Conservation (phyloP, 306 rosid genomes). For the Malus orientalis region DNA sequence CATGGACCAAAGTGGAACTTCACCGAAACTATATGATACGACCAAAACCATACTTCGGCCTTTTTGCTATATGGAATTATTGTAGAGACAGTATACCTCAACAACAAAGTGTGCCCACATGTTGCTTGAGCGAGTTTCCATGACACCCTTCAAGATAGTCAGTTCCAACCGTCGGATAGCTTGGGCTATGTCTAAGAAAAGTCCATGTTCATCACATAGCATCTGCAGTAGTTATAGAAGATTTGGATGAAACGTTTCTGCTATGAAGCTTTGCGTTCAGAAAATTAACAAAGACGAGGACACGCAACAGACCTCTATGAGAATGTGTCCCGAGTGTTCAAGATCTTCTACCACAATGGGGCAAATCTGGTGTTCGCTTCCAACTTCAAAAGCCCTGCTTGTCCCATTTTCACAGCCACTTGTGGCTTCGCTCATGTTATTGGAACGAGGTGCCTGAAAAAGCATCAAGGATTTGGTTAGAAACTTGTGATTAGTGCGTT, state of each 20-base stretch:
- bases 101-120: constrained; percentile 72
- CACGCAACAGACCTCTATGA: constrained; percentile 49
- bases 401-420: constrained; percentile 40
- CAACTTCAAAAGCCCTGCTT: constrained; percentile 60
- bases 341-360: constrained; percentile 90
- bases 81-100: constrained; percentile 37
- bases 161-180: constrained; percentile 49
- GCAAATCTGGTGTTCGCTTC: constrained; percentile 41
- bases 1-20: not conserved
- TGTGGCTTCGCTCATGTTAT: constrained; percentile 19
- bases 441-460: constrained; percentile 37
- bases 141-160: constrained; percentile 61
- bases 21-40: not conserved
- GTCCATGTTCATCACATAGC: constrained; percentile 59
- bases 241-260: not conserved
- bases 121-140: constrained; percentile 41
- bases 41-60: not conserved
- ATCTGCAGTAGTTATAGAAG: constrained; percentile 18
- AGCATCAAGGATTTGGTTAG: not conserved
- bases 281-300: no score
- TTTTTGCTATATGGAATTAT: not conserved
- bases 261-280: not conserved
- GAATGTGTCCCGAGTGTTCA: constrained; percentile 64
- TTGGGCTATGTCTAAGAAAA: constrained; percentile 77
- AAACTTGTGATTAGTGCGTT: not conserved